These are phyloP conservation scores for Mortierella sp. DNA, from an alignment of 371 early-diverging fungal species.

Conservation along the genomic window DNA sequence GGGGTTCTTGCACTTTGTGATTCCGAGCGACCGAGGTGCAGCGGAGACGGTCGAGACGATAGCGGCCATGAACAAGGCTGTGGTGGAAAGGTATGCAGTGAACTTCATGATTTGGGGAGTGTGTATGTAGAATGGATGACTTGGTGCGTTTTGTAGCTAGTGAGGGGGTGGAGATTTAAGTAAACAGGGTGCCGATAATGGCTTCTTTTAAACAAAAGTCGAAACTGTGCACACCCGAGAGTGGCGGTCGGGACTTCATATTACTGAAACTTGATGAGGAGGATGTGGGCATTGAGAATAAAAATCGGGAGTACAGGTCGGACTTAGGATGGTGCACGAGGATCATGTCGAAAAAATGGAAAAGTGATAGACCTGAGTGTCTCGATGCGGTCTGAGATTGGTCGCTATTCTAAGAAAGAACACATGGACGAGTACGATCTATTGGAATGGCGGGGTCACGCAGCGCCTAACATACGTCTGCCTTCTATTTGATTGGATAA, in stretches of 20 bases:
- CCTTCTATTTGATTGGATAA: too few relatives aligned
- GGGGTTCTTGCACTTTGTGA: slow-evolving; percentile 53
- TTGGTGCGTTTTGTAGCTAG: neutral
- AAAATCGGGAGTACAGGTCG: too few relatives aligned
- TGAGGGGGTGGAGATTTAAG: neutral
- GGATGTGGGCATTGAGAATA: neutral
- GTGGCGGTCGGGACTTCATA: neutral
- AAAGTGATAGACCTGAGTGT: too few relatives aligned
- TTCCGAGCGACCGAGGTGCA: neutral
- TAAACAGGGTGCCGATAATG: neutral
- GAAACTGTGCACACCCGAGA: neutral
- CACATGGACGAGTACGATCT: neutral
- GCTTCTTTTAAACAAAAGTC: neutral
- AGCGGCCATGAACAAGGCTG: slow-evolving; percentile 3
- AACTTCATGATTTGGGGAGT: slow-evolving; percentile 12
- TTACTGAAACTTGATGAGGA: neutral
- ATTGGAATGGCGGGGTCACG: too few relatives aligned
- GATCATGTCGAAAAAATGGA: too few relatives aligned
- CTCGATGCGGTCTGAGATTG: neutral
- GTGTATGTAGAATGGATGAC: neutral
- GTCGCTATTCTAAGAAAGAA: neutral
- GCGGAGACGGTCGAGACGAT: neutral
- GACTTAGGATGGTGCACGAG: neutral
- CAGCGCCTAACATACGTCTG: too few relatives aligned
- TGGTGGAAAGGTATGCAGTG: slow-evolving; percentile 32